Evolutionary conservation across 2,329 filamentous ascomycete species (phyloP), one percentile per base, ranked within the genome.

Genomic region (Scedosporium boydii): DNA sequence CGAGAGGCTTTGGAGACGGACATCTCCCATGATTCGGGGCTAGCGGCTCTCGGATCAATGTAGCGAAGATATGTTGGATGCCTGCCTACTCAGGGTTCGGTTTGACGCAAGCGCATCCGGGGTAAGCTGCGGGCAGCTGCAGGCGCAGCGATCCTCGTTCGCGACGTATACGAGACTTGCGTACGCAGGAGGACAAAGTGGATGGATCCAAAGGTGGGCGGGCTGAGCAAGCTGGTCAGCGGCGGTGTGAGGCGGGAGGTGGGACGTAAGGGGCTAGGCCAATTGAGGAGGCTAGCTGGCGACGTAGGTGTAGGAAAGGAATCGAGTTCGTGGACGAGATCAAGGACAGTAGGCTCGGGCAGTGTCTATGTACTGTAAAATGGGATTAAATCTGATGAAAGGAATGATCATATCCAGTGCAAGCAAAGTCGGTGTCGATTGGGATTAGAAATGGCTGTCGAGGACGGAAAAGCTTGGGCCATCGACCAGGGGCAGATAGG

Each of bases 1-100:
- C 51, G 51, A 14, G 51, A 55, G 23, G 12, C 51, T 23, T 55
- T 55, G 51, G 51, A 27, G 51, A 55, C 51, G 18, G 51, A 55
- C 51, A 55, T 55, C 18, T 55, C 51, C 51, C 51, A 55, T 55
- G 51, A 55, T 55, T 55, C 51, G 51, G 51, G 12, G 51, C 51
- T 55, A 23, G 51, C 14, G 18, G 23, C 12, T 7, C 51, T 18
- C 23, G 51, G 51, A 55, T 29, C 7, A 7, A 14, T 27, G 51
- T 2, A 18, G 18, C 51, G 51, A 14, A 55, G 21, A 38, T 38
- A 29, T 38, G 34, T 6, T 38, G 34, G 18, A 27, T 23, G 21
- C 51, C 18, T 48, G 16, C 44, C 18, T 10, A 6, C 12, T 55
- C 18, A 6, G 18, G 18, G 23, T 12, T 9, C 5, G 21, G 23